Base-by-base conservation (phyloP, 768 basidiomycete genomes). In the Leccinum subgranulosum region DNA sequence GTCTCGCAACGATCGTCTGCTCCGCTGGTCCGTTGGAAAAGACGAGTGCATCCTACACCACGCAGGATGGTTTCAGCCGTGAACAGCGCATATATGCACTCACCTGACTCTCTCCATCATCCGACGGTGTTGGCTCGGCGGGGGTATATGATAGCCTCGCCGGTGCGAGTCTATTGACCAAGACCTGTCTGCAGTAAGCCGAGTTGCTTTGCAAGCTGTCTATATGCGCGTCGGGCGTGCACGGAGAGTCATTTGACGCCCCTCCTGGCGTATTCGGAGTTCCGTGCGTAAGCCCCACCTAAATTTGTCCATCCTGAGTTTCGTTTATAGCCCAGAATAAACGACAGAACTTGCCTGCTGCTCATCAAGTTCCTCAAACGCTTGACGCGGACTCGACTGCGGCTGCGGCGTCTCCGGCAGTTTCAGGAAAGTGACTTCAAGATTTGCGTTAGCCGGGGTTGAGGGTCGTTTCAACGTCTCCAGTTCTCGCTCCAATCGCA, bases 1-100 rank as follows among this genome's bases (percentile, higher is more conserved):
- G 81, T 69, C 89, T 75, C 4, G 80, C 78, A 46, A 78, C 75
- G 57, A 83, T 79, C 54, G 79, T 75, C 29, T 78, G 79, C 48
- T 77, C 69, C 0, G 73, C 70, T 23, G 59, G 51, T 23, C 53
- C 36, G 27, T 55, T 53, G 11, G 46, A 29, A 19, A 39, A 15
- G 7, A n/a, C 21, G 15, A 28, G 19, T 15, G 29, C 49, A 21
- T 51, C 51, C 67, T 64, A 39, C 25, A 48, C 25, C 5, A 12
- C 15, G 46, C n/a, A 21, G 23, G 27, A 34, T n/a, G 0, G 21
- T 51, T 29, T 29, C 33, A 23, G 34, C 1, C 4, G 6, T 19
- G 9, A 15, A 33, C 23, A 21, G 47, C 46, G 55, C 61, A 59
- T 69, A 65, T 58, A 65, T 63, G 41, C 53, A 21, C 67, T 53